Base-by-base conservation (phyloP, 441 rosid genomes). In the Hura crepitans region DNA sequence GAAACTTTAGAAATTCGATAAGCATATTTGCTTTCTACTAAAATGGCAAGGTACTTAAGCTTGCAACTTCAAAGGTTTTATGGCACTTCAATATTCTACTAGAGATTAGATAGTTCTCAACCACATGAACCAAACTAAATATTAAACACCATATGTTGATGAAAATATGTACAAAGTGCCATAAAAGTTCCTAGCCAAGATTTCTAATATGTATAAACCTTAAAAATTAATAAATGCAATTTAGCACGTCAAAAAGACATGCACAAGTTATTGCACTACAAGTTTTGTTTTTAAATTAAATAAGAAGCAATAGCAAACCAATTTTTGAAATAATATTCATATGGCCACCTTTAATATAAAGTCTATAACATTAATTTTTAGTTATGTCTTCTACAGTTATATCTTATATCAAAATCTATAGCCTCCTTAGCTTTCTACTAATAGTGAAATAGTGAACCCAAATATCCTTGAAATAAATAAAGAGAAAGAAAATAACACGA, bases 1-100 rank as follows among this genome's bases (percentile, higher is more conserved):
- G 86, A 43, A 53, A 87, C 69, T 45, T 83, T 74, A 3, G 79
- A 47, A 73, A 75, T 81, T 46, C 81, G 79, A 56, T 37, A 53
- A 80, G 94, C 89, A 64, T 82, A 96, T 71, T 85, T 87, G 58
- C 90, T 85, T 70, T 93, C 96, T 30, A 91, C 64, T 10, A 80
- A 96, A 66, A 91, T 60, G 57, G 95, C 97, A 57, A 87, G 83
- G 72, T 78, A 88, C 55, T 31, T 78, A 53, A 93, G 83, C 80
- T 86, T 84, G 78, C 78, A 55, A 84, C 47, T 65, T 88, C 50
- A 30, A 91, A 69, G 13, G 79, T 66, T 51, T 72, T 70, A 77
- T 87, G 91, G 51, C 65, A 79, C 66, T 78, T 75, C 25, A 85
- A 68, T 39, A 89, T 13, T 58, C 93, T 89, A 64, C 72, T 73